phyloP scores from a whole-genome alignment of 2,329 filamentous ascomycete genomes.

The Colletotrichum godetiae region DNA sequence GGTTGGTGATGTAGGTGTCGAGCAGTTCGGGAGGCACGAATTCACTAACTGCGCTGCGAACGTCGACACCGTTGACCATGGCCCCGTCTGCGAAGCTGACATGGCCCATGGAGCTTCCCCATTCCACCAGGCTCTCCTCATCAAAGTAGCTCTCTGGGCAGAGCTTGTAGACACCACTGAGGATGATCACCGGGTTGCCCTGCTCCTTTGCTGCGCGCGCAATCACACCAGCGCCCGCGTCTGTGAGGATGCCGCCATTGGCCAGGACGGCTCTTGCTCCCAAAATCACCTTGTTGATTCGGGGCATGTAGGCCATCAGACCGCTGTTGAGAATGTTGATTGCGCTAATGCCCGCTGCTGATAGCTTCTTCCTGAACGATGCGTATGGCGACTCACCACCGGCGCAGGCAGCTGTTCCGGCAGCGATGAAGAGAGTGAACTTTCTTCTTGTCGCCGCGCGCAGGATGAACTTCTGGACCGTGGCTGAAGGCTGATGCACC shows the following conservation, averaged over 20 bases:
- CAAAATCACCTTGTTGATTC: constrained; percentile 94
- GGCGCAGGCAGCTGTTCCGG: constrained; percentile 62
- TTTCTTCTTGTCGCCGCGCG: constrained; percentile 89
- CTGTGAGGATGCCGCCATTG: constrained; percentile 87
- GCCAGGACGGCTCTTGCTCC: constrained; percentile 88
- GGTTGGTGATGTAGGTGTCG: constrained; percentile 86
- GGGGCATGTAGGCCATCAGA: constrained; percentile 93
- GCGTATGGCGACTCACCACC: constrained; percentile 55
- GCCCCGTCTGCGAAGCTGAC: constrained; percentile 83
- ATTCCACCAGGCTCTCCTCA: constrained; percentile 84
- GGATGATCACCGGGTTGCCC: constrained; percentile 85
- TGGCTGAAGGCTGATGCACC: constrained; percentile 86
- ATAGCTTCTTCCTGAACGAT: constrained; percentile 81
- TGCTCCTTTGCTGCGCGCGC: constrained; percentile 87
- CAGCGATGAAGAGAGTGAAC: constrained; percentile 89
- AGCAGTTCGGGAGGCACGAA: constrained; percentile 82
- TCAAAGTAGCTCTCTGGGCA: constrained; percentile 90
- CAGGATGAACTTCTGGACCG: constrained; percentile 89
- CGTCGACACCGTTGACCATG: constrained; percentile 80
- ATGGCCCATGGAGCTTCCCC: constrained; percentile 82
- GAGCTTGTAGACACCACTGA: constrained; percentile 93
- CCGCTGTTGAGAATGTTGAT: constrained; percentile 87
- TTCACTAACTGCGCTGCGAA: constrained; percentile 84
- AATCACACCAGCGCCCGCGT: constrained; percentile 85
- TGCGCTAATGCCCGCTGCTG: constrained; percentile 81